Conservation (phyloP, 208 protist genomes). For the Kentomonas sorsogonicus region DNA sequence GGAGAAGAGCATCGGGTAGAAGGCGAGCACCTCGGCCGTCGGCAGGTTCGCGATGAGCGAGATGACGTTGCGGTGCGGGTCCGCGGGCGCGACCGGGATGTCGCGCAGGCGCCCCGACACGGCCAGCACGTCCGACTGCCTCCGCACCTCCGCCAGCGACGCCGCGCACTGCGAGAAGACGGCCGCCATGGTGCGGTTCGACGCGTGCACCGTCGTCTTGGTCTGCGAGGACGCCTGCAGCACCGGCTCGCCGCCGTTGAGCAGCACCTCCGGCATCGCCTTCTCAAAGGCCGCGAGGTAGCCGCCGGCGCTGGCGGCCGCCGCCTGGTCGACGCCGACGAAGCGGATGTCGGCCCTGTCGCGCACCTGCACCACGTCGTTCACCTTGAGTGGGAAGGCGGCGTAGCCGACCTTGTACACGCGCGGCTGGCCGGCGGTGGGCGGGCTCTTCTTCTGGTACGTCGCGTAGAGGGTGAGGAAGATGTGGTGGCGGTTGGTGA, state of each 20-base stretch:
- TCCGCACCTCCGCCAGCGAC: slow-evolving; percentile 37
- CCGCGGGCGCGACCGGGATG: slow-evolving; percentile 13
- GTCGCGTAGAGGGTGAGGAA: slow-evolving; percentile 82
- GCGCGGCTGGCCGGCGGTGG: slow-evolving; percentile 32
- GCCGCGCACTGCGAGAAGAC: slow-evolving; percentile 48
- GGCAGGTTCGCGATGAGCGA: slow-evolving; percentile 54
- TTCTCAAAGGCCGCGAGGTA: slow-evolving; percentile 76
- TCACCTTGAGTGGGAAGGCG: slow-evolving; percentile 59
- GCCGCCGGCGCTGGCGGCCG: slow-evolving; percentile 53
- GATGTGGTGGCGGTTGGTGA: slow-evolving; percentile 76
- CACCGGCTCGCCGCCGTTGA: slow-evolving; percentile 69
- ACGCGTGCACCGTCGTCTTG: slow-evolving; percentile 78
- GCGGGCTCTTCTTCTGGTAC: slow-evolving; percentile 43
- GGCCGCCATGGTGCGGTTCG: slow-evolving; percentile 51
- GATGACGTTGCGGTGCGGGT: slow-evolving; percentile 51
- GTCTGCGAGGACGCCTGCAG: slow-evolving; percentile 45
- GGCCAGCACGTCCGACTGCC: slow-evolving; percentile 45
- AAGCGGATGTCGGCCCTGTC: slow-evolving; percentile 68
- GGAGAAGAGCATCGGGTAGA: slow-evolving; percentile 76
- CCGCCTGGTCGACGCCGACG: slow-evolving; percentile 59
- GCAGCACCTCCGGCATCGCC: slow-evolving; percentile 33
- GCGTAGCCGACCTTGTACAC: slow-evolving; percentile 71
- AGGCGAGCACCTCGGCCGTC: slow-evolving; percentile 75
- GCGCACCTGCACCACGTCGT: slow-evolving; percentile 64
- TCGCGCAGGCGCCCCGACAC: slow-evolving; percentile 29